Evolutionary conservation across 371 early-diverging fungal species (phyloP).

Genomic region (Dinochytrium kinnereticum): DNA sequence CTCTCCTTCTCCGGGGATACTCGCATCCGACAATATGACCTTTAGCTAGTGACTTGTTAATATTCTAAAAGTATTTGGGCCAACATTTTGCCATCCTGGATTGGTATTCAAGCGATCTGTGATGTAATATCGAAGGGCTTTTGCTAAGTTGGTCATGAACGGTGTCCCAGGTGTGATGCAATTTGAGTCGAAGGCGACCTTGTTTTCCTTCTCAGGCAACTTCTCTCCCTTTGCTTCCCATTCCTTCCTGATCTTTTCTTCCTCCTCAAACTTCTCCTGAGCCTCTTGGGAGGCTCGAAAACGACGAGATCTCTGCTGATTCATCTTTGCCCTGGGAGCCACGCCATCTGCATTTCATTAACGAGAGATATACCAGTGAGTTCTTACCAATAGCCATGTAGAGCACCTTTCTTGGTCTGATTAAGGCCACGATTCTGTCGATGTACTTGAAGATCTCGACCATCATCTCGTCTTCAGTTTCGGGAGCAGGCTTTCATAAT

Average conservation of each 20-base stretch:
- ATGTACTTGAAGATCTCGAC: constrained; percentile 93
- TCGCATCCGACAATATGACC: constrained; percentile 93
- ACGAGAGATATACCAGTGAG: neutral
- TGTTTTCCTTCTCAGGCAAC: constrained; percentile 58
- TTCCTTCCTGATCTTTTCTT: constrained; percentile 68
- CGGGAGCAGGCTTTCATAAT: constrained; percentile 75
- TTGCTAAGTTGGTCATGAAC: constrained; percentile 95
- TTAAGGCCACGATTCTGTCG: constrained; percentile 90
- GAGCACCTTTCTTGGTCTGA: constrained; percentile 91
- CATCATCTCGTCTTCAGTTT: constrained; percentile 94
- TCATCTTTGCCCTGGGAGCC: constrained; percentile 99
- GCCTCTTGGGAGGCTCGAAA: constrained; percentile 94
- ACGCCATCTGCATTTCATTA: constrained; percentile 90
- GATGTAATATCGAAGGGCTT: constrained; percentile 86
- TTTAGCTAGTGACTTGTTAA: constrained; percentile 62
- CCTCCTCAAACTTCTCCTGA: constrained; percentile 73
- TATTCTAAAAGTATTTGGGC: constrained; percentile 26
- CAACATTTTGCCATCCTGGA: constrained; percentile 87
- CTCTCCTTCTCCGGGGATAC: constrained; percentile 99
- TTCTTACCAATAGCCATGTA: constrained; percentile 93
- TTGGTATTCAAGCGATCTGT: constrained; percentile 87
- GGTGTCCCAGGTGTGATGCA: constrained; percentile 99
- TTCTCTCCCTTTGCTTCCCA: constrained; percentile 64
- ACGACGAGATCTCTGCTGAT: constrained; percentile 98
- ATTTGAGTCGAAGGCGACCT: constrained; percentile 89